Evolutionary conservation across 2,329 filamentous ascomycete genomes (phyloP).

Genomic region (Blastomyces percursus): DNA sequence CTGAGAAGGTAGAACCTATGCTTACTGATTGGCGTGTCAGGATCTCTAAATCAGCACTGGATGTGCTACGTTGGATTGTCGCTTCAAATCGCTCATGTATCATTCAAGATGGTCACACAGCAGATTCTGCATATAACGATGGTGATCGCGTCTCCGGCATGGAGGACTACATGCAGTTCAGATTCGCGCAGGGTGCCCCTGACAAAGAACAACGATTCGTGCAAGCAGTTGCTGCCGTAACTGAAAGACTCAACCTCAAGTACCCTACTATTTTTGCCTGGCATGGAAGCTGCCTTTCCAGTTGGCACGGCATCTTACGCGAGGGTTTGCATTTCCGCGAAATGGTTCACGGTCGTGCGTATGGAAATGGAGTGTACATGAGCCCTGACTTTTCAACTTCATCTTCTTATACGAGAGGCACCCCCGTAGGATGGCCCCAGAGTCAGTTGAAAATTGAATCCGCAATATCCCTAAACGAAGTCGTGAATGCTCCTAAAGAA

Average conservation of each 20-base stretch:
- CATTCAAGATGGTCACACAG: slow-evolving; percentile 53
- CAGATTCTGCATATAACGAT: slow-evolving; percentile 15
- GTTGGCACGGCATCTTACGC: slow-evolving; percentile 86
- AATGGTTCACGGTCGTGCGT: slow-evolving; percentile 54
- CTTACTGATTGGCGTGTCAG: slow-evolving; percentile 46
- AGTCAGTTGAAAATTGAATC: slow-evolving; percentile 50
- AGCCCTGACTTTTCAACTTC: slow-evolving; percentile 51
- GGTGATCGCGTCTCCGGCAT: slow-evolving; percentile 53
- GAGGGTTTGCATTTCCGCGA: slow-evolving; percentile 65
- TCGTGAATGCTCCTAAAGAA: slow-evolving; percentile 59
- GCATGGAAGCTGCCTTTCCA: slow-evolving; percentile 65
- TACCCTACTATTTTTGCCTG: slow-evolving; percentile 71
- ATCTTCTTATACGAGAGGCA: slow-evolving; percentile 34
- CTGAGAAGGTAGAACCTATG: slow-evolving; percentile 26
- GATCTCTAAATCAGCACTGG: slow-evolving; percentile 55
- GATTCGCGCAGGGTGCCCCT: slow-evolving; percentile 76
- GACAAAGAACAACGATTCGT: slow-evolving; percentile 74
- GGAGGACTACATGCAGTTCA: slow-evolving; percentile 63
- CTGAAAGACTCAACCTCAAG: slow-evolving; percentile 29
- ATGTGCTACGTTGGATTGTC: slow-evolving; percentile 73
- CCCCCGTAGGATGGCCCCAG: slow-evolving; percentile 47
- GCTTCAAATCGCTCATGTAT: slow-evolving; percentile 84
- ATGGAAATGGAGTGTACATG: slow-evolving; percentile 74
- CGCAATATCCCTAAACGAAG: slow-evolving; percentile 69
- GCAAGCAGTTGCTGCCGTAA: slow-evolving; percentile 43